Conservation (phyloP, 257 asterid genomes). For the Misopates orontium region DNA sequence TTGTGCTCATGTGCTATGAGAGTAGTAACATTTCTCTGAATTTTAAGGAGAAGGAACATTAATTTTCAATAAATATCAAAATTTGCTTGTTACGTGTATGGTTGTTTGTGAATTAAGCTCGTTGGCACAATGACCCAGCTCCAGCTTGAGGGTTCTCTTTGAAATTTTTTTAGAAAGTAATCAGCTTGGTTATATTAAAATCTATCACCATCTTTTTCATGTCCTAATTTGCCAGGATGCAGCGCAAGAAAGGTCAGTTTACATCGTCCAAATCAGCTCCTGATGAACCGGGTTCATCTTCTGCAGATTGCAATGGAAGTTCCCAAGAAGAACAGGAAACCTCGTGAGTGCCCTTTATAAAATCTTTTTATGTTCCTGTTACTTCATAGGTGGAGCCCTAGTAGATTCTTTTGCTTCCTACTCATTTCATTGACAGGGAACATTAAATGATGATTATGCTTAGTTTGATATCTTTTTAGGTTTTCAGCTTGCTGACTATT, state of each 20-base stretch:
- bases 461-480: constrained; percentile 7
- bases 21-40: background rate
- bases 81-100: background rate
- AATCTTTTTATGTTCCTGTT: background rate
- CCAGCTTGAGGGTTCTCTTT: background rate
- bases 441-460: constrained; percentile 3
- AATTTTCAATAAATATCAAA: background rate
- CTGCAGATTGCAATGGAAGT: constrained; percentile 75
- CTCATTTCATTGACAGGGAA: constrained; percentile 7
- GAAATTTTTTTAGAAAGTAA: background rate
- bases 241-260: constrained; percentile 98
- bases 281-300: constrained; percentile 78
- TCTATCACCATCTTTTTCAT: constrained; percentile 5
- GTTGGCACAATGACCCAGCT: background rate
- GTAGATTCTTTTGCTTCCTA: constrained; percentile 6
- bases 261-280: constrained; percentile 74
- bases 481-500: constrained; percentile 10
- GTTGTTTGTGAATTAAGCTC: background rate
- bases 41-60: constrained; percentile 5
- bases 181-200: background rate
- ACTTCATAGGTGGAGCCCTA: constrained; percentile 1
- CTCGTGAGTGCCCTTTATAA: constrained; percentile 49
- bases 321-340: constrained; percentile 87
- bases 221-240: constrained; percentile 71
- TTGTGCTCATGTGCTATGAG: background rate